Conservation (phyloP, 2,329 filamentous ascomycete genomes). For the Penicillium sp. region DNA sequence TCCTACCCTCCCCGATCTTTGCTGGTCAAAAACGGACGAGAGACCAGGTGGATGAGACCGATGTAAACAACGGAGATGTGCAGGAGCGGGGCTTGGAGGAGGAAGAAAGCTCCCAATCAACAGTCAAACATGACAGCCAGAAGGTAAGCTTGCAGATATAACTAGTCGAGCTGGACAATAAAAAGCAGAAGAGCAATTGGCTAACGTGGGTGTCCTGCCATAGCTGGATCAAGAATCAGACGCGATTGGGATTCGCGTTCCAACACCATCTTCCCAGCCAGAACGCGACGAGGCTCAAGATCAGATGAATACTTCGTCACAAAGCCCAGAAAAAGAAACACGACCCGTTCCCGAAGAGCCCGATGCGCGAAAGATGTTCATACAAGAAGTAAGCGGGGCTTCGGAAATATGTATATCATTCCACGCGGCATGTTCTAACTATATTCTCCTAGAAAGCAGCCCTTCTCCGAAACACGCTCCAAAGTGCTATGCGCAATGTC, state of each 20-base stretch:
- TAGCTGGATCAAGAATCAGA: conserved; percentile 16
- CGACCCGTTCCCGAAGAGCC: conserved; percentile 32
- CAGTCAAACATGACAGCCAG: conserved; percentile 12
- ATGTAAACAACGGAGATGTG: conserved; percentile 19
- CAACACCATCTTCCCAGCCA: conserved; percentile 18
- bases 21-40: conserved; percentile 41
- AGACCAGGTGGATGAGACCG: conserved; percentile 34
- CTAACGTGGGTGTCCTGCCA: conserved; percentile 6
- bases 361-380: conserved; percentile 36
- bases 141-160: conserved; percentile 15
- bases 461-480: conserved; percentile 36
- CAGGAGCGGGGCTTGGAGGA: conserved; percentile 14
- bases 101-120: conserved; percentile 14
- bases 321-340: conserved; percentile 10
- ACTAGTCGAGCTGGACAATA: not conserved
- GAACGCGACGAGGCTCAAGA: conserved; percentile 13
- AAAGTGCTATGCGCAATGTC: conserved; percentile 39
- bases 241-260: conserved; percentile 16
- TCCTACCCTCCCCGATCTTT: conserved; percentile 31
- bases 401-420: not conserved
- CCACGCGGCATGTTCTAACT: conserved; percentile 9
- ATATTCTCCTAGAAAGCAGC: conserved; percentile 35
- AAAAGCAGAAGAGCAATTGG: not conserved
- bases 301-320: conserved; percentile 8
- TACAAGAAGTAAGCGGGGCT: conserved; percentile 34